Evolutionary conservation across 2,329 filamentous ascomycete species (phyloP).

Genomic region (Xylariaceae sp.): DNA sequence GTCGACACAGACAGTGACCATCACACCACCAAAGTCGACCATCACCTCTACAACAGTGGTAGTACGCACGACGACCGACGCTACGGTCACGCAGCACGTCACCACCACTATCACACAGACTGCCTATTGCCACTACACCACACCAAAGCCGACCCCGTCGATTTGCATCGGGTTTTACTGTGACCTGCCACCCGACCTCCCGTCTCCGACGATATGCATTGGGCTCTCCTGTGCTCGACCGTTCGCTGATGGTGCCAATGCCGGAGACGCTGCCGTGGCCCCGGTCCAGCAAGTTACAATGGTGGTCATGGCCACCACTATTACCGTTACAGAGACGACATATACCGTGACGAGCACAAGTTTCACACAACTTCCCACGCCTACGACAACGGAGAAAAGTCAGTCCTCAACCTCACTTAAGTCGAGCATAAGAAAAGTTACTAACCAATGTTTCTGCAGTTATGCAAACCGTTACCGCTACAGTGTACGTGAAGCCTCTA

Average conservation of each 20-base stretch:
- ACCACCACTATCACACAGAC: conserved; percentile 42
- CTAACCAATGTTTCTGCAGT: conserved; percentile 33
- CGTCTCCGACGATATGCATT: conserved; percentile 13
- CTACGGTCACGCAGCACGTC: conserved; percentile 40
- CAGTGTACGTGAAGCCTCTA: conserved; percentile 35
- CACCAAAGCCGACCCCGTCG: conserved; percentile 27
- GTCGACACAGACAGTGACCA: conserved; percentile 45
- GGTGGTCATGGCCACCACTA: conserved; percentile 41
- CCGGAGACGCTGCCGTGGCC: conserved; percentile 13
- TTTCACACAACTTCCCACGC: conserved; percentile 41
- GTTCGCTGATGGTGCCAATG: conserved; percentile 6
- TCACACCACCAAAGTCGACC: conserved; percentile 42
- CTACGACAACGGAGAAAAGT: conserved; percentile 45
- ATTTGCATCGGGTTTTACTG: conserved; percentile 23
- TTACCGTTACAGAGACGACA: conserved; percentile 47
- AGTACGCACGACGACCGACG: conserved; percentile 42
- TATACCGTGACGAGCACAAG: conserved; percentile 35
- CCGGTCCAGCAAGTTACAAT: conserved; percentile 9
- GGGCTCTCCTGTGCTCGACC: conserved; percentile 2
- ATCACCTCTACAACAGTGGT: conserved; percentile 40
- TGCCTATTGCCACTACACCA: conserved; percentile 44
- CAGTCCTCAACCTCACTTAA: conserved; percentile 9
- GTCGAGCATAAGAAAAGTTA: background rate
- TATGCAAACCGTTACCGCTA: conserved; percentile 41
- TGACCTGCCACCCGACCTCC: conserved; percentile 24